A percentile compares a stretch with the other conserved stretches of the same genome.
Evolutionary conservation across 225 moss, liverwort and hornwort genomes (phyloP).

Genomic region (Anthoceros angustus): DNA sequence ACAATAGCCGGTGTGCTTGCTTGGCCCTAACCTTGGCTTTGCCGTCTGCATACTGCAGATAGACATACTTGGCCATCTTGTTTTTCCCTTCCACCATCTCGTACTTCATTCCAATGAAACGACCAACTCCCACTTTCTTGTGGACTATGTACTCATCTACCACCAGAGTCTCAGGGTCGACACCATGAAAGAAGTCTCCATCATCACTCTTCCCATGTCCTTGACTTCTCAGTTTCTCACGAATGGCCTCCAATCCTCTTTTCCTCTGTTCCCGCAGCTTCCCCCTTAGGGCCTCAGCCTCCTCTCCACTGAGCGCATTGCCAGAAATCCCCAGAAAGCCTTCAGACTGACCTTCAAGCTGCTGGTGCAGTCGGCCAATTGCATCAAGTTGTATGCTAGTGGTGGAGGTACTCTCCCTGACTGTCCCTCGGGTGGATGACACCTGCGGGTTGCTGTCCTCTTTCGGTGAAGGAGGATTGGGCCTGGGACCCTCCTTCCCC

Average conservation of each 20-base stretch:
- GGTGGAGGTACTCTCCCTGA: not conserved
- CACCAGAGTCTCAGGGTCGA: conserved; percentile 65
- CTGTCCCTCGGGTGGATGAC: not conserved
- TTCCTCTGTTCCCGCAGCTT: conserved; percentile 49
- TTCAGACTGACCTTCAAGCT: conserved; percentile 46
- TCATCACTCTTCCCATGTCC: conserved; percentile 18
- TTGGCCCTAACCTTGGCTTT: conserved; percentile 73
- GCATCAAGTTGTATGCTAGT: conserved; percentile 9
- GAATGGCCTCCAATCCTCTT: conserved; percentile 68
- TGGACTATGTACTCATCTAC: conserved; percentile 77
- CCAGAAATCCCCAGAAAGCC: conserved; percentile 25
- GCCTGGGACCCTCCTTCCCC: no score
- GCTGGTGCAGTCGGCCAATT: conserved; percentile 57
- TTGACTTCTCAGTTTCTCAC: conserved; percentile 37
- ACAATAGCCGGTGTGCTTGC: conserved; percentile 72
- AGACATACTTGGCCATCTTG: conserved; percentile 54
- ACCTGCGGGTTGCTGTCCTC: no score
- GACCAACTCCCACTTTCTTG: conserved; percentile 76
- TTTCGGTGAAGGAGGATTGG: no score
- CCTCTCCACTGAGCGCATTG: conserved; percentile 46
- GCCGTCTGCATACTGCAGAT: conserved; percentile 72
- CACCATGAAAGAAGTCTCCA: conserved; percentile 50
- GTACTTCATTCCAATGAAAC: conserved; percentile 76
- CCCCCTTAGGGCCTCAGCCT: conserved; percentile 45
- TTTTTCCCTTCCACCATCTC: conserved; percentile 58